Evolutionary conservation across 2,329 filamentous ascomycete species (phyloP), one percentile per base, ranked within the genome.

Genomic region (Pestalotiopsis sp.): DNA sequence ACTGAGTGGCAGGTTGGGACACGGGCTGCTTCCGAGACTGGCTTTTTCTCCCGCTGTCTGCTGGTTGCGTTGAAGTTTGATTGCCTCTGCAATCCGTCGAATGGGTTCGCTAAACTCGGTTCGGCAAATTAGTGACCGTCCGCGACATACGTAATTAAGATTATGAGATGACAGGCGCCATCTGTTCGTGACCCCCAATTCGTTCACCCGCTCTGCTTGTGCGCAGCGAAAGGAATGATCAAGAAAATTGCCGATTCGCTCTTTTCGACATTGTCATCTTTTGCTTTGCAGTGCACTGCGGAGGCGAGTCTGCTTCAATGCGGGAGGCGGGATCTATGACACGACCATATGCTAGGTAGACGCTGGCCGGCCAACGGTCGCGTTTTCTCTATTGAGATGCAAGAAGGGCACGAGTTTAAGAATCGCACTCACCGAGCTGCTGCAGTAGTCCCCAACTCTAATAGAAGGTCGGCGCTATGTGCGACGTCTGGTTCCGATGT

Each of bases 101-200:
- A 62, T 36, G 59, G 38, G 38, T 66, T 66, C 64, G 66, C 66
- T 67, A 67, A 62, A 45, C 38, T 58, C 59, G 31, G 66, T 60
- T 52, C 38, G 58, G 66, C 38, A 62, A 62, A 67, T 63, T 62
- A 63, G 57, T 27, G 66, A 52, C 66, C 41, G 57, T 38, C 20
- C 49, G 27, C 56, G 31, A 66, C 64, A 60, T 56, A 66, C 64
- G 64, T 23, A 60, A 66, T 56, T 66, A 57, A 66, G 63, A 66
- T 57, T 57, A 31, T 66, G 45, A 56, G 49, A 58, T 66, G 45
- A 49, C 49, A 66, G 63, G 41, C 63, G 63, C 39, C 45, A 36
- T 56, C 59, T 62, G 59, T 62, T 62, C 4, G 57, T 27, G 38
- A 27, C 38, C 62, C 38, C 62, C 45, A 52, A 23, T 52, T 45